Percentiles rank a stretch among this genome's conserved stretches.
Conservation (phyloP, 208 protist genomes). For the Trypanosoma platydactyli region DNA sequence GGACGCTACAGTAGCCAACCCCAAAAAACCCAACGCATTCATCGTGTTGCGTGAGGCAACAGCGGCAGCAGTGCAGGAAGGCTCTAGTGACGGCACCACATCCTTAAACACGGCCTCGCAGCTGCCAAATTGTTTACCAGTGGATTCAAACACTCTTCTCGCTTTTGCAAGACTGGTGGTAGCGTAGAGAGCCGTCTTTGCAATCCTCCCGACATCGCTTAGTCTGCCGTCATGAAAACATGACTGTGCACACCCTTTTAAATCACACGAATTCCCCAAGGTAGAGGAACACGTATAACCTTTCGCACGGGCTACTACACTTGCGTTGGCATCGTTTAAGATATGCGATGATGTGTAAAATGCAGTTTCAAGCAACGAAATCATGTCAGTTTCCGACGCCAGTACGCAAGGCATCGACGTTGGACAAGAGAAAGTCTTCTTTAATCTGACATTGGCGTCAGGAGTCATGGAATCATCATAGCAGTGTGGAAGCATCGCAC, state of each 20-base stretch:
- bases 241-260: neutral
- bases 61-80: constrained; percentile 21
- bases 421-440: constrained; percentile 25
- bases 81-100: constrained; percentile 26
- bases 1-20: constrained; percentile 19
- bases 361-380: constrained; percentile 8
- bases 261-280: constrained; percentile 1
- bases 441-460: constrained; percentile 3
- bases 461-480: constrained; percentile 7
- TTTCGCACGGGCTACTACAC: constrained; percentile 3
- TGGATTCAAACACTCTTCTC: constrained; percentile 6
- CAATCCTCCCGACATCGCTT: constrained; percentile 14
- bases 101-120: constrained; percentile 26
- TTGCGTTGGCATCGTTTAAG: neutral
- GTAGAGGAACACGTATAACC: constrained; percentile 4
- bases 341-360: constrained; percentile 11
- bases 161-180: constrained; percentile 1
- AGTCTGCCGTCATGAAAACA: constrained; percentile 7
- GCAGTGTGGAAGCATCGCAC: constrained; percentile 8
- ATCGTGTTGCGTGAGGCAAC: constrained; percentile 12
- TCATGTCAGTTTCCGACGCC: neutral
- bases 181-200: constrained; percentile 12
- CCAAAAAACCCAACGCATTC: constrained; percentile 33
- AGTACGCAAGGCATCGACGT: constrained; percentile 2
- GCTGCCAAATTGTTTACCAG: constrained; percentile 5